Evolutionary conservation across 495 filamentous ascomycete genomes (phyloP).

Genomic region (Durotheca rogersii): DNA sequence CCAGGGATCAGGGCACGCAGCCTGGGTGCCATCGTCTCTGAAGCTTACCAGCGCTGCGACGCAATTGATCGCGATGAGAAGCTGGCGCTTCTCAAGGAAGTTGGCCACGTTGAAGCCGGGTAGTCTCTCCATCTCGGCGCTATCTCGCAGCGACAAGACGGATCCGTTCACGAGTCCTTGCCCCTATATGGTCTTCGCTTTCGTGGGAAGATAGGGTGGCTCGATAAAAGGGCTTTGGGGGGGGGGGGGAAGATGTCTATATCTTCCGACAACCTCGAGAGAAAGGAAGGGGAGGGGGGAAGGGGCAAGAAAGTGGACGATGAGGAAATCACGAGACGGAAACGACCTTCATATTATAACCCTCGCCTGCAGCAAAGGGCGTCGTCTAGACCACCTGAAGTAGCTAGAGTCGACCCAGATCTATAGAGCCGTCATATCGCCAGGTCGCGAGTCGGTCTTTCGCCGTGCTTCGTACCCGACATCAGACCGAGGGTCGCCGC

Average conservation of each 20-base stretch:
- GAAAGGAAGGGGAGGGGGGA: not conserved
- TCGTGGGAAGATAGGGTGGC: not conserved
- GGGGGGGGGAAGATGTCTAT: no score
- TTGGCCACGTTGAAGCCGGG: constrained; percentile 60
- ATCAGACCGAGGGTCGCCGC: constrained; percentile 24
- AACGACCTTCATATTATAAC: constrained; percentile 22
- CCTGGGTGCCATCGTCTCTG: not conserved
- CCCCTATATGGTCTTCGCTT: not conserved
- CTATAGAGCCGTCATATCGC: constrained; percentile 7
- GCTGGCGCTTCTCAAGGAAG: constrained; percentile 59
- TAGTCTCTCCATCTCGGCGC: constrained; percentile 38
- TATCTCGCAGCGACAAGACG: constrained; percentile 3
- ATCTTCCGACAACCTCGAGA: no score
- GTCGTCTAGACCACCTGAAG: constrained; percentile 10
- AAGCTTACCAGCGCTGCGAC: constrained; percentile 53
- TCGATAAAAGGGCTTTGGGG: no score
- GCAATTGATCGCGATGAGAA: constrained; percentile 65
- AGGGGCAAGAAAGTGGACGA: not conserved
- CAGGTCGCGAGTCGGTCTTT: constrained; percentile 15
- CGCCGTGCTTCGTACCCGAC: constrained; percentile 23
- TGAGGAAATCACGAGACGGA: constrained; percentile 16
- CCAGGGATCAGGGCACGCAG: no score
- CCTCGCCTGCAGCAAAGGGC: constrained; percentile 2
- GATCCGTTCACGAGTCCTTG: constrained; percentile 6
- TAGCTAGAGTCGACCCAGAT: constrained; percentile 11